A percentile compares a stretch with the other conserved stretches of the same genome.
These are phyloP conservation scores for Tuctoria greenei DNA, from an alignment of 176 grass and related monocot species.

Conservation along the genomic window DNA sequence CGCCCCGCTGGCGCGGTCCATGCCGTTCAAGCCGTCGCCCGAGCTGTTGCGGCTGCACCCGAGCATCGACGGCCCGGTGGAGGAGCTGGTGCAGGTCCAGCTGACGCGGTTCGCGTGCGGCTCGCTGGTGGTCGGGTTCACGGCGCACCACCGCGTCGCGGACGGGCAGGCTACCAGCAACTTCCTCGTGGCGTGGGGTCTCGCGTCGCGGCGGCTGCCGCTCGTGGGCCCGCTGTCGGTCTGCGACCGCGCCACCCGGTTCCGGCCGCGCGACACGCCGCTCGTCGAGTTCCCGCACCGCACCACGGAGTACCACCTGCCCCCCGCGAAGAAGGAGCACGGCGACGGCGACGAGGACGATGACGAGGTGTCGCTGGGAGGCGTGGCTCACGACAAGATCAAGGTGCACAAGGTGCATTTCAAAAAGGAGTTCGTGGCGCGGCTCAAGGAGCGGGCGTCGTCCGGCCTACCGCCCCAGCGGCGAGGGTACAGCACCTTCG, in stretches of 20 bases:
- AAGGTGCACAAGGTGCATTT: slow-evolving; percentile 61
- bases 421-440: slow-evolving; percentile 51
- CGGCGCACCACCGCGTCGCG: slow-evolving; percentile 45
- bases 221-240: slow-evolving; percentile 26
- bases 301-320: slow-evolving; percentile 33
- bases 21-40: slow-evolving; percentile 48
- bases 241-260: slow-evolving; percentile 42
- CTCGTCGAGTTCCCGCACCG: slow-evolving; percentile 43
- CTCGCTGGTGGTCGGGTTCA: slow-evolving; percentile 48
- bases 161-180: slow-evolving; percentile 57
- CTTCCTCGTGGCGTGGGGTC: slow-evolving; percentile 64
- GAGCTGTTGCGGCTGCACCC: slow-evolving; percentile 54
- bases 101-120: slow-evolving; percentile 69
- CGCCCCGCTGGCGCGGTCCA: slow-evolving; percentile 28
- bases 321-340: background rate
- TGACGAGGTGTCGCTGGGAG: background rate
- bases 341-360: background rate
- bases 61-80: slow-evolving; percentile 25
- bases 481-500: slow-evolving; percentile 53
- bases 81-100: slow-evolving; percentile 58
- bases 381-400: slow-evolving; percentile 43
- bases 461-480: slow-evolving; percentile 6
- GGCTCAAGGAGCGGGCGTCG: slow-evolving; percentile 48
- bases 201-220: slow-evolving; percentile 36
- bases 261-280: slow-evolving; percentile 35